phyloP scores from a whole-genome alignment of 441 rosid genomes.

The Gossypium gossypioides region DNA sequence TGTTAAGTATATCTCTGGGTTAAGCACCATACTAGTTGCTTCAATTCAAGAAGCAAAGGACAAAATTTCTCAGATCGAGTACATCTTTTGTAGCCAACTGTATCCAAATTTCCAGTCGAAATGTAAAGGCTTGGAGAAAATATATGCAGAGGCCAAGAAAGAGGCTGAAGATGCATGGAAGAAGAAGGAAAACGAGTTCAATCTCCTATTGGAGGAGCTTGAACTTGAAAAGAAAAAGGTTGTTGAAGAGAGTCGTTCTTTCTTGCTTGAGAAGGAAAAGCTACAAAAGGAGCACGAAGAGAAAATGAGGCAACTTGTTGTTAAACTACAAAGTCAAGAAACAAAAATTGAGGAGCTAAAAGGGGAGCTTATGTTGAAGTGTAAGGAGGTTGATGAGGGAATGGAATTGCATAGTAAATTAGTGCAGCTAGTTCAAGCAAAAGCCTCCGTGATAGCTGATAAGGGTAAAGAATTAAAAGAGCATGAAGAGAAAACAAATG shows the following conservation, averaged over 20 bases:
- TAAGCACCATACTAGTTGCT: conserved; percentile 68
- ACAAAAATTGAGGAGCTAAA: conserved; percentile 31
- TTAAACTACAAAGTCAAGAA: conserved; percentile 21
- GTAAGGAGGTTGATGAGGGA: conserved; percentile 37
- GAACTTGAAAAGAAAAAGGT: conserved; percentile 35
- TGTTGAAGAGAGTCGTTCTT: conserved; percentile 30
- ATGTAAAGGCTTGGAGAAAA: conserved; percentile 39
- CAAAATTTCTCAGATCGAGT: conserved; percentile 77
- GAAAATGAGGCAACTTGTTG: conserved; percentile 13
- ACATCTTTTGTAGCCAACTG: conserved; percentile 75
- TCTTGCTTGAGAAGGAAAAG: conserved; percentile 36
- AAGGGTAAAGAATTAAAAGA: conserved; percentile 26
- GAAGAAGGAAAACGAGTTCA: conserved; percentile 41
- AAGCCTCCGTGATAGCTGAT: conserved; percentile 21
- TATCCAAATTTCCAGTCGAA: conserved; percentile 59
- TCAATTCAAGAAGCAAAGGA: conserved; percentile 89
- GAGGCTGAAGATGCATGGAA: conserved; percentile 51
- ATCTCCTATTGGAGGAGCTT: conserved; percentile 42
- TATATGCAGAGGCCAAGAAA: conserved; percentile 41
- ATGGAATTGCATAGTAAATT: conserved; percentile 35
- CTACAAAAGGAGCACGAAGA: conserved; percentile 23
- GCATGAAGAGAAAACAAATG: conserved; percentile 27
- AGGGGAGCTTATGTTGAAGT: conserved; percentile 28
- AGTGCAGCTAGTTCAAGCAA: conserved; percentile 34
- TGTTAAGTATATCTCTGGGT: conserved; percentile 48